Conservation (phyloP, 371 early-diverging fungal species). For the Mortierella sp. region DNA sequence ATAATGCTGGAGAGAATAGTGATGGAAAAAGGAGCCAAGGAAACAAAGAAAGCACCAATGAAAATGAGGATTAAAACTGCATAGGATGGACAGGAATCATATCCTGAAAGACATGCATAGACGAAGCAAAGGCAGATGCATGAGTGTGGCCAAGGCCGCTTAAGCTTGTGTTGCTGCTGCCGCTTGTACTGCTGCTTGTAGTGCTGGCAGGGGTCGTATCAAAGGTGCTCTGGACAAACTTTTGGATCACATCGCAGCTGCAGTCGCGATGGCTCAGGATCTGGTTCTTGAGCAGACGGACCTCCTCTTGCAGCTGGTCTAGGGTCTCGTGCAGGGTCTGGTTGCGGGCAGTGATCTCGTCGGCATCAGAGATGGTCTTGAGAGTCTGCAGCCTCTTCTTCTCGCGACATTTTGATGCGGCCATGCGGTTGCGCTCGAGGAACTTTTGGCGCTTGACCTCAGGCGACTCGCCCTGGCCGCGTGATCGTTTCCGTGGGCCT, state of each 20-base stretch:
- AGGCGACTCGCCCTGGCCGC: constrained; percentile 38
- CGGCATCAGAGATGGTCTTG: constrained; percentile 70
- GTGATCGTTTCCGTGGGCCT: constrained; percentile 21
- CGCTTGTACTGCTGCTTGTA: not conserved
- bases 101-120: constrained; percentile 4
- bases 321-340: constrained; percentile 71
- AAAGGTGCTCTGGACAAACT: constrained; percentile 57
- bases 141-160: not conserved
- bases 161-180: constrained; percentile 4
- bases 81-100: constrained; percentile 9
- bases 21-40: not conserved
- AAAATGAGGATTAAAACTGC: not conserved
- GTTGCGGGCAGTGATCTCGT: constrained; percentile 70
- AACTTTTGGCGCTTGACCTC: constrained; percentile 70
- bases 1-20: not conserved
- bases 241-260: constrained; percentile 70
- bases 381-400: constrained; percentile 85
- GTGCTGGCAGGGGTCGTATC: not conserved
- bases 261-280: constrained; percentile 76
- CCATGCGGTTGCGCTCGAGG: constrained; percentile 83
- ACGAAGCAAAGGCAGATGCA: not conserved
- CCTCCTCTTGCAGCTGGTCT: constrained; percentile 76
- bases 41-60: not conserved
- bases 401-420: constrained; percentile 86
- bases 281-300: constrained; percentile 75